A percentile compares a stretch with the other conserved stretches of the same genome.
phyloP scores from a whole-genome alignment of 225 moss, liverwort and hornwort genomes.

The Sphagnum tenellum region DNA sequence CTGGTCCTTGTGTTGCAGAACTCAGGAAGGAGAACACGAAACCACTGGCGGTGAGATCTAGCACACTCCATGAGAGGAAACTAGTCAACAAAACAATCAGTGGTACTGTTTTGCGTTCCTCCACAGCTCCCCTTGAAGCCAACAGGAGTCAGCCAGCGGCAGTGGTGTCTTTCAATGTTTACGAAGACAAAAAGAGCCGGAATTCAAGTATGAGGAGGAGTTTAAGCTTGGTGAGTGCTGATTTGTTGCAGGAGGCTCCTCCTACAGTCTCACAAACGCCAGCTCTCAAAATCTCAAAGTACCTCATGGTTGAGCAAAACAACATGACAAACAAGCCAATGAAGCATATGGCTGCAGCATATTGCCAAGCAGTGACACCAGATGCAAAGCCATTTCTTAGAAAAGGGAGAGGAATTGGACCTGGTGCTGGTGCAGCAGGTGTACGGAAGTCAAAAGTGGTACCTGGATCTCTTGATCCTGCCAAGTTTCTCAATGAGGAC shows the following conservation, averaged over 20 bases:
- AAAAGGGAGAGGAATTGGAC: slow-evolving; percentile 90
- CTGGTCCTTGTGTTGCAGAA: slow-evolving; percentile 78
- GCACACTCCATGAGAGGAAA: slow-evolving; percentile 47
- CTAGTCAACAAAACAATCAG: slow-evolving; percentile 57
- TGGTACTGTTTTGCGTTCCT: slow-evolving; percentile 41
- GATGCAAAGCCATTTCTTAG: slow-evolving; percentile 91
- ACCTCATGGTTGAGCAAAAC: slow-evolving; percentile 20
- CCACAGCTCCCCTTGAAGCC: slow-evolving; percentile 45
- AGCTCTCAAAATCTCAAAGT: slow-evolving; percentile 34
- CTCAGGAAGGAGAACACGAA: slow-evolving; percentile 93
- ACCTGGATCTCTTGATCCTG: slow-evolving; percentile 27
- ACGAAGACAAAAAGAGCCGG: slow-evolving; percentile 57
- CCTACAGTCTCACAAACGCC: slow-evolving; percentile 13
- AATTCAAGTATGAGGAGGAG: slow-evolving; percentile 44
- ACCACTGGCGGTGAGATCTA: slow-evolving; percentile 49
- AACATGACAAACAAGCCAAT: slow-evolving; percentile 16
- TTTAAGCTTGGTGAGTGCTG: slow-evolving; percentile 25
- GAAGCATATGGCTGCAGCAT: slow-evolving; percentile 33
- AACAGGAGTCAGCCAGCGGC: slow-evolving; percentile 42
- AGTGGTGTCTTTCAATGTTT: slow-evolving; percentile 12
- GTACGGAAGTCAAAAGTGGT: slow-evolving; percentile 69
- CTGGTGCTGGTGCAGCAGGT: slow-evolving; percentile 58
- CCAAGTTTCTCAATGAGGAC: slow-evolving; percentile 40
- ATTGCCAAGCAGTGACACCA: slow-evolving; percentile 4
- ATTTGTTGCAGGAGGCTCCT: slow-evolving; percentile 17